phyloP scores from a whole-genome alignment of 768 basidiomycete species.

The Cystofilobasidium bisporidii region DNA sequence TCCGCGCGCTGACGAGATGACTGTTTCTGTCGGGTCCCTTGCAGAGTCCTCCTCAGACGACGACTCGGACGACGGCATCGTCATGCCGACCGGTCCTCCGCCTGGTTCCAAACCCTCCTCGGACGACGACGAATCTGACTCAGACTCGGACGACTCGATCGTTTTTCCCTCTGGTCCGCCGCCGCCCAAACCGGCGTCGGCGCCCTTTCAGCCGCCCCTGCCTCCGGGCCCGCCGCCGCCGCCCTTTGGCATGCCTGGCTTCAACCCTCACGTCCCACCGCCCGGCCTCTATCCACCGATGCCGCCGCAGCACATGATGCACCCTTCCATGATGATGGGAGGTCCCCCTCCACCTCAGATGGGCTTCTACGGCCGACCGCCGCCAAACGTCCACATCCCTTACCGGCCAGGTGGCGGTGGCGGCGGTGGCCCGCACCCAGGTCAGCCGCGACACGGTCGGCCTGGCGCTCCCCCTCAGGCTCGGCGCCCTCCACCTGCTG shows the following conservation, averaged over 20 bases:
- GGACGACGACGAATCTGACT: constrained; percentile 1
- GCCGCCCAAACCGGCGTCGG: constrained; percentile 36
- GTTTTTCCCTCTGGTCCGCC: constrained; percentile 20
- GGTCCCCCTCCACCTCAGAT: background rate
- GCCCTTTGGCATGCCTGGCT: constrained; percentile 28
- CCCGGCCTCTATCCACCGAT: constrained; percentile 28
- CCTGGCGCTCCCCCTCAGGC: background rate
- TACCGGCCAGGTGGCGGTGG: background rate
- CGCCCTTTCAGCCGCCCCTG: constrained; percentile 26
- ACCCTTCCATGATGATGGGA: background rate
- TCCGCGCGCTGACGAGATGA: too few species aligned
- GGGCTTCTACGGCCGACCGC: constrained; percentile 10
- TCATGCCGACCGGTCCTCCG: constrained; percentile 17
- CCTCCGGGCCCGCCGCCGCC: constrained; percentile 33
- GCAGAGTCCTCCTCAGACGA: constrained; percentile 34
- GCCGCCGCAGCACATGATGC: background rate
- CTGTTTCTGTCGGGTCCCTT: too few species aligned
- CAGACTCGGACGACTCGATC: background rate
- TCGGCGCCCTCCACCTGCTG: background rate
- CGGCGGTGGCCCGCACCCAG: background rate
- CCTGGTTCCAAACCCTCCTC: constrained; percentile 5
- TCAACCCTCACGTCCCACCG: constrained; percentile 34
- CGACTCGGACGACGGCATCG: constrained; percentile 38
- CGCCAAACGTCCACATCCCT: background rate
- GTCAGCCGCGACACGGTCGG: background rate